Conservation (phyloP, 2,329 filamentous ascomycete species). For the Cladosporium sp. region DNA sequence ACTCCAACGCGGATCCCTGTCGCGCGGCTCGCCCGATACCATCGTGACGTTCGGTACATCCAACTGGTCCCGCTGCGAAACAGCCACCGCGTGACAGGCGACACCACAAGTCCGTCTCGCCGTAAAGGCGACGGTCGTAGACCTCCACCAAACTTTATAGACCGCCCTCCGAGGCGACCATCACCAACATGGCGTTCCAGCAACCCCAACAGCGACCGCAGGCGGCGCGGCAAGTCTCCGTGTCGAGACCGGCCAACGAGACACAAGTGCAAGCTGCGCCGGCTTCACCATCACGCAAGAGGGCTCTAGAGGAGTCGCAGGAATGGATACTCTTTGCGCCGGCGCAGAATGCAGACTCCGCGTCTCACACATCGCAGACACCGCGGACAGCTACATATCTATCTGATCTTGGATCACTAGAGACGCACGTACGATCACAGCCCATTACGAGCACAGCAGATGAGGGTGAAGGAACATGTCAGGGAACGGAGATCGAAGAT, state of each 20-base stretch:
- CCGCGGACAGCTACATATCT: conserved; percentile 65
- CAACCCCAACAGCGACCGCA: conserved; percentile 31
- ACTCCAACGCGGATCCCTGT: neutral
- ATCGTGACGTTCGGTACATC: neutral
- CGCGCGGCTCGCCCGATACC: neutral
- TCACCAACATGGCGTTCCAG: conserved; percentile 28
- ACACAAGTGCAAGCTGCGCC: conserved; percentile 14
- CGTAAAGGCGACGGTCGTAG: neutral
- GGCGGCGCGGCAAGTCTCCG: conserved; percentile 21
- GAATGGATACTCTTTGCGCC: conserved; percentile 94
- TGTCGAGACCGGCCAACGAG: conserved; percentile 13
- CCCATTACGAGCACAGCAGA: conserved; percentile 40
- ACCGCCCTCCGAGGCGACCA: conserved; percentile 6
- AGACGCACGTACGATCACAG: conserved; percentile 61
- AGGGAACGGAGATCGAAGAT: conserved; percentile 35
- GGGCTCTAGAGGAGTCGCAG: conserved; percentile 65
- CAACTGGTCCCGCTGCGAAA: neutral
- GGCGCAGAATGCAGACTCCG: conserved; percentile 48
- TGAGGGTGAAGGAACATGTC: conserved; percentile 28
- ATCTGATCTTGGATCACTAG: conserved; percentile 77
- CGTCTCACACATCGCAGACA: conserved; percentile 63
- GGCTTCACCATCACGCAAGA: conserved; percentile 37
- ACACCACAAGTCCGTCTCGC: conserved; percentile 3
- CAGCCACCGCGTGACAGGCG: neutral
- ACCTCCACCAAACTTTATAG: neutral